Conservation (phyloP, 495 filamentous ascomycete genomes). For the Talaromyces wortmannii region DNA sequence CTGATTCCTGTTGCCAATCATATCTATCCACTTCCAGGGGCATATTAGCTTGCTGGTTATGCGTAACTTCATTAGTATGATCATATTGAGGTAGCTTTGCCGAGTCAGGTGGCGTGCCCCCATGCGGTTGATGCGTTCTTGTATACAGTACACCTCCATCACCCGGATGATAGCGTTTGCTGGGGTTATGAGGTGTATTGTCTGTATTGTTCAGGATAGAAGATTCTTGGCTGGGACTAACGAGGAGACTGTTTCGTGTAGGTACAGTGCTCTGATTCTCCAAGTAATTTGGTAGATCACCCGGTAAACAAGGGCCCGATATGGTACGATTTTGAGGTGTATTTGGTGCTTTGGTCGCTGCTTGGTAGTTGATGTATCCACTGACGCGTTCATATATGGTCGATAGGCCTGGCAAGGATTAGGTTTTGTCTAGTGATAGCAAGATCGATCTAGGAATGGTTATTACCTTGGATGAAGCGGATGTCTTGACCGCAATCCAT, state of each 20-base stretch:
- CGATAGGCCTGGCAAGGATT: neutral
- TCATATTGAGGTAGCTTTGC: neutral
- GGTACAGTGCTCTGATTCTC: neutral
- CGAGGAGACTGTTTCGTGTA: neutral
- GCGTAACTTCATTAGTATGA: neutral
- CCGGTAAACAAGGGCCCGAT: neutral
- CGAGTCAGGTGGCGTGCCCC: neutral
- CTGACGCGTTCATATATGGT: neutral
- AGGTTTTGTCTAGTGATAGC: neutral
- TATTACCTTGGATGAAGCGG: slow-evolving; percentile 1
- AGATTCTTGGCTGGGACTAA: neutral
- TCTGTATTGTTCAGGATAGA: neutral
- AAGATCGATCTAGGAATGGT: neutral
- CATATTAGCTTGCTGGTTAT: neutral
- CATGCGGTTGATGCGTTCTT: neutral
- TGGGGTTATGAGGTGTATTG: neutral
- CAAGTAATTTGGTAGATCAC: neutral
- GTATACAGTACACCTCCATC: neutral
- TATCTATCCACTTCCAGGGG: neutral
- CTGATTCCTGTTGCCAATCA: neutral
- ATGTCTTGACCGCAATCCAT: neutral
- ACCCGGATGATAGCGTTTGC: neutral
- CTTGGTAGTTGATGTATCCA: neutral
- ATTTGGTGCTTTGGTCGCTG: neutral
- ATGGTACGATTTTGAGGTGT: neutral